These are phyloP conservation scores for Beauveria brongniartii DNA, from an alignment of 2,329 filamentous ascomycete species.

Conservation along the genomic window DNA sequence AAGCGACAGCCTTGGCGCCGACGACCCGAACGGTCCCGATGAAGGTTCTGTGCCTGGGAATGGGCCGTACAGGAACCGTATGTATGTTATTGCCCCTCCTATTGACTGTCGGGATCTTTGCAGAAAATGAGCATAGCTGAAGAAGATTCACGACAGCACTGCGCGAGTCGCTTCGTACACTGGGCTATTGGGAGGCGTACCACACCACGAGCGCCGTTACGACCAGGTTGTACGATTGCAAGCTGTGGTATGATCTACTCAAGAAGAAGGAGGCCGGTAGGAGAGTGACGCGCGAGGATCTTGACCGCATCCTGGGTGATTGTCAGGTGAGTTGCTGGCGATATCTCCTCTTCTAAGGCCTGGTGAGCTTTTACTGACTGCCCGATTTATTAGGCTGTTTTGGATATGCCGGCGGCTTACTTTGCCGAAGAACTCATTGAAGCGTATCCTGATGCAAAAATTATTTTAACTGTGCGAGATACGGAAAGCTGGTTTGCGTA, in stretches of 20 bases:
- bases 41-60: conserved; percentile 8
- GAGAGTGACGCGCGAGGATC: neutral
- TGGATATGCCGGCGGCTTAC: conserved; percentile 6
- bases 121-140: neutral
- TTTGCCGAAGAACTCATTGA: conserved; percentile 3
- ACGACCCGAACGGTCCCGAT: conserved; percentile 7
- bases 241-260: conserved; percentile 5
- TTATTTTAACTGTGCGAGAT: conserved; percentile 2
- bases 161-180: neutral
- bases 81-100: neutral
- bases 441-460: conserved; percentile 7
- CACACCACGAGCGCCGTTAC: neutral
- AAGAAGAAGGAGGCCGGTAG: neutral
- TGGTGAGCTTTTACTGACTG: neutral
- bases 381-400: neutral
- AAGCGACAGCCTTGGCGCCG: neutral
- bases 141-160: neutral
- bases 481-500: conserved; percentile 9
- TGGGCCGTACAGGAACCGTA: conserved; percentile 3
- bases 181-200: conserved; percentile 4
- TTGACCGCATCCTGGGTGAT: conserved; percentile 1
- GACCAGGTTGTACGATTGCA: neutral
- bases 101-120: too few relatives aligned
- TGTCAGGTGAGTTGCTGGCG: neutral
- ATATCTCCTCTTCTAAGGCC: too few relatives aligned